Conservation (phyloP, 495 filamentous ascomycete genomes). For the Cryomyces minteri region DNA sequence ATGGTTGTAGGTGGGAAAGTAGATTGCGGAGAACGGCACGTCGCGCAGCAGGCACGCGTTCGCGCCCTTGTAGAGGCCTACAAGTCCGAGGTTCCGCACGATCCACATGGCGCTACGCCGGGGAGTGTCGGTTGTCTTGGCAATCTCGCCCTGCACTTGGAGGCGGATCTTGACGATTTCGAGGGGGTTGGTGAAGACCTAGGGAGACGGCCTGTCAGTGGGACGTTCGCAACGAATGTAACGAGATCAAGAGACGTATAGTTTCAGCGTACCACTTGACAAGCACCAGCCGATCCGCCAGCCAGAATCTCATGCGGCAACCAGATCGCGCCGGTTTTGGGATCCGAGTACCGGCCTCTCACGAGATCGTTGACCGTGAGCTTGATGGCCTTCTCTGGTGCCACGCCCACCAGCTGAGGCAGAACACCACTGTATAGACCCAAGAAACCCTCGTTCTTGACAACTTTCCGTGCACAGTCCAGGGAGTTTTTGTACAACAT, state of each 20-base stretch:
- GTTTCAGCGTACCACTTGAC: constrained; percentile 69
- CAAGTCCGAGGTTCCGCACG: constrained; percentile 81
- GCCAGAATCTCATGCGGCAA: constrained; percentile 58
- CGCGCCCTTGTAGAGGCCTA: constrained; percentile 95
- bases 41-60: constrained; percentile 88
- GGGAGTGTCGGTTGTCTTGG: constrained; percentile 65
- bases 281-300: constrained; percentile 79
- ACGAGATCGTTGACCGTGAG: constrained; percentile 94
- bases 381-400: constrained; percentile 97
- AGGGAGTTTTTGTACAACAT: constrained; percentile 89
- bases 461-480: constrained; percentile 82
- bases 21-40: constrained; percentile 38
- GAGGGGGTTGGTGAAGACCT: constrained; percentile 93
- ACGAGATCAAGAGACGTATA: constrained; percentile 1
- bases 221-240: neutral
- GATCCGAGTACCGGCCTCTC: constrained; percentile 54
- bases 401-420: constrained; percentile 89
- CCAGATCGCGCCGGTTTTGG: constrained; percentile 56
- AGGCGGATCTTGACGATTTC: constrained; percentile 99
- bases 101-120: constrained; percentile 94
- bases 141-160: constrained; percentile 90
- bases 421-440: constrained; percentile 89
- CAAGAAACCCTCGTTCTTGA: constrained; percentile 74
- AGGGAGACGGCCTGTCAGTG: neutral
- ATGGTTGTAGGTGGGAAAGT: constrained; percentile 93